Conservation (phyloP, 768 basidiomycete species). For the Leucocoprinus sp. region DNA sequence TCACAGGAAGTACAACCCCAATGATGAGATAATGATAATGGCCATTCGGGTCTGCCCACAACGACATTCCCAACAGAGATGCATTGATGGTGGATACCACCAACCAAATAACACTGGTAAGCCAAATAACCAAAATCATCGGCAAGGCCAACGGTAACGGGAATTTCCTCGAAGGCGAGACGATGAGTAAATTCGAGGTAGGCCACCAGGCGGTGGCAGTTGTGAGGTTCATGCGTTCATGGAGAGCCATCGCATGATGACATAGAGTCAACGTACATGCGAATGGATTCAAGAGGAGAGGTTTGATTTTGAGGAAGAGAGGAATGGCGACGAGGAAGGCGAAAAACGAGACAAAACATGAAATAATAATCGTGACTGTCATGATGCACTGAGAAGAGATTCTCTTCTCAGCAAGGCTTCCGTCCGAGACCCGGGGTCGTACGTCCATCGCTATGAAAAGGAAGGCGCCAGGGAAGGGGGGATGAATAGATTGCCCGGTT, state of each 20-base stretch:
- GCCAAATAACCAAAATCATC: not conserved
- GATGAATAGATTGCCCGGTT: no score
- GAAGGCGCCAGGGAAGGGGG: no score
- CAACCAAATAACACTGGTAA: not conserved
- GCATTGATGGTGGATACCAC: conserved; percentile 1
- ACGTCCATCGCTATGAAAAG: no score
- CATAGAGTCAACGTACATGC: not conserved
- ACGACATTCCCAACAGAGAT: not conserved
- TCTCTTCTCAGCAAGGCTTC: not conserved
- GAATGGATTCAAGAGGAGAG: conserved; percentile 1
- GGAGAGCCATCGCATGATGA: not conserved
- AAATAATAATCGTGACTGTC: not conserved
- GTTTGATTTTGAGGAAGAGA: not conserved
- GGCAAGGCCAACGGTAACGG: not conserved
- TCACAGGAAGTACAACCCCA: not conserved
- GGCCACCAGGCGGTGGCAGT: not conserved
- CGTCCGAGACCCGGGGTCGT: no score
- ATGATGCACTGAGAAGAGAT: not conserved
- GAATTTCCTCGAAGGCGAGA: no score
- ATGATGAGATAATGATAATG: not conserved
- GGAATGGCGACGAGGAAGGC: not conserved
- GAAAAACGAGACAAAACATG: not conserved
- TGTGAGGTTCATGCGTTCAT: not conserved
- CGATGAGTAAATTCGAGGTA: no score
- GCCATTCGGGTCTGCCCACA: not conserved